Evolutionary conservation across 129 eudicot genomes (phyloP).

Genomic region (Artemisia argyi): DNA sequence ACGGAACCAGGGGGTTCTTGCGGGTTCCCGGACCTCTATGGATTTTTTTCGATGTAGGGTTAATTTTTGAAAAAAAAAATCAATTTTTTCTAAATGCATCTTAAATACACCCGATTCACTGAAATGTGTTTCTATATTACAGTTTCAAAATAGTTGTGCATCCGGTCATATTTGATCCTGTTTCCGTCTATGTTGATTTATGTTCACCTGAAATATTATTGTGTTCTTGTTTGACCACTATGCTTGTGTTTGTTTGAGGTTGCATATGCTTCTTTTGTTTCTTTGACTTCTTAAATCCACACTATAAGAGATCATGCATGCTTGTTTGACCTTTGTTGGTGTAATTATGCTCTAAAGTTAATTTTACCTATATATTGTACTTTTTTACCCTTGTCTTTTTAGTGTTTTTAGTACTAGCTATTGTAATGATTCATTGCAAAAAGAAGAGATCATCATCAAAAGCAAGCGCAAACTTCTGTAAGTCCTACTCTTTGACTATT

Average conservation of each 20-base stretch:
- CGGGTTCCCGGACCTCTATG: too few relatives aligned
- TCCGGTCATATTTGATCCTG: too few relatives aligned
- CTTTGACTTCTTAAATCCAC: constrained; percentile 14
- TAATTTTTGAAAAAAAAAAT: too few relatives aligned
- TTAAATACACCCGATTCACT: too few relatives aligned
- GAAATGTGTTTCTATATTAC: too few relatives aligned
- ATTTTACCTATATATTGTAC: constrained; percentile 18
- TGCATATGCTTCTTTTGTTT: constrained; percentile 19
- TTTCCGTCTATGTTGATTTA: too few relatives aligned
- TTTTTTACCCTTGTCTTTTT: constrained; percentile 18
- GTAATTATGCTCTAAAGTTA: constrained; percentile 16
- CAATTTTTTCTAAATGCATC: too few relatives aligned
- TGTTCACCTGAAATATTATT: too few relatives aligned
- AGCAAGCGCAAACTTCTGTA: constrained; percentile 31
- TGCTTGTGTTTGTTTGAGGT: constrained; percentile 1
- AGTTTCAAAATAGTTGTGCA: too few relatives aligned
- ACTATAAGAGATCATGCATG: constrained; percentile 15
- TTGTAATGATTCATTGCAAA: constrained; percentile 36
- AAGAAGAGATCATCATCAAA: constrained; percentile 37
- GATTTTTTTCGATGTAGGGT: too few relatives aligned
- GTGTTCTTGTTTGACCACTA: too few relatives aligned
- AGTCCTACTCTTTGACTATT: constrained; percentile 34
- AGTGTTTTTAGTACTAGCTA: not conserved
- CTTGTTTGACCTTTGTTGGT: constrained; percentile 14
- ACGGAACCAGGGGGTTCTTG: too few relatives aligned